Evolutionary conservation across 73 alveolate species (phyloP).

Genomic region (Loxodes magnus): DNA sequence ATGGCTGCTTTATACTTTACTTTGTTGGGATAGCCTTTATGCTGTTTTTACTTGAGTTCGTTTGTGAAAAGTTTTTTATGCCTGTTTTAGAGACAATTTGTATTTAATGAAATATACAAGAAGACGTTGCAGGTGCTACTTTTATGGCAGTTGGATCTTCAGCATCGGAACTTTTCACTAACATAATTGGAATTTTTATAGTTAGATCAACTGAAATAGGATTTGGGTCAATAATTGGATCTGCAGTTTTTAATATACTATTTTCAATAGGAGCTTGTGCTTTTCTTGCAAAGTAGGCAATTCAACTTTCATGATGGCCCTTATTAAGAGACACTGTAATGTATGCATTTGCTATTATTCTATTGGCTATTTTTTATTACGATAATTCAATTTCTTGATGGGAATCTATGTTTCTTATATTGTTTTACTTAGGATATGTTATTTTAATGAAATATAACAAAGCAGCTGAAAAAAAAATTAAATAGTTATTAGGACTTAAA

Average conservation of each 20-base stretch:
- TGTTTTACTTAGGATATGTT: background rate
- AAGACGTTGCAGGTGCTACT: constrained; percentile 7
- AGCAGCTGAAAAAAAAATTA: background rate
- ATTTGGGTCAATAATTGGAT: constrained; percentile 5
- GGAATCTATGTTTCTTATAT: constrained; percentile 4
- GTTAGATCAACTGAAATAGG: background rate
- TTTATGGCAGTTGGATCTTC: constrained; percentile 1
- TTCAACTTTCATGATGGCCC: constrained; percentile 11
- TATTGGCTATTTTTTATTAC: background rate
- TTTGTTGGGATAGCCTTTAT: background rate
- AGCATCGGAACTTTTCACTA: constrained; percentile 4
- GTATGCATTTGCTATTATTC: background rate
- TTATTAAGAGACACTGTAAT: background rate
- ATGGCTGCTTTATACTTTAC: constrained; percentile 1
- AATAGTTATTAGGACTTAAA: too few species aligned
- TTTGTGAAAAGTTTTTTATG: background rate
- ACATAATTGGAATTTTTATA: background rate
- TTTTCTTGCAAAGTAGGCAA: background rate
- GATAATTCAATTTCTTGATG: background rate
- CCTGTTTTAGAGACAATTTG: background rate
- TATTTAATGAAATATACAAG: background rate
- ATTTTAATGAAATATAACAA: background rate
- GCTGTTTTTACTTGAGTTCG: background rate
- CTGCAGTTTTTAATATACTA: too few species aligned
- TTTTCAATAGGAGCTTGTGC: too few species aligned